Conservation (phyloP, 192 early-diverging fungal species). For the Polychytrium aggregatum region DNA sequence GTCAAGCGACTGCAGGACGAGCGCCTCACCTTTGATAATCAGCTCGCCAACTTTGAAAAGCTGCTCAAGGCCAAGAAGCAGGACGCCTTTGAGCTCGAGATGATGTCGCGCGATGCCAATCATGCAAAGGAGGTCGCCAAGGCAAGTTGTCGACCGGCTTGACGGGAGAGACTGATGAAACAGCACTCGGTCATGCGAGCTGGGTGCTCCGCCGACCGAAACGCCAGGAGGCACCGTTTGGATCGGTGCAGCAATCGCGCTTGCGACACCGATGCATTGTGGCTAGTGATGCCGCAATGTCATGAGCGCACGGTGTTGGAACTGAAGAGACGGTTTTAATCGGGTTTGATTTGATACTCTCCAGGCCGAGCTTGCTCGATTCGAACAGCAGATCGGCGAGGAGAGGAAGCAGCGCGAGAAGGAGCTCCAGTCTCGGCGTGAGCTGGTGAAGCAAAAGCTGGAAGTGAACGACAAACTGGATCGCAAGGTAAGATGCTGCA, state of each 20-base stretch:
- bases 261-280: not conserved
- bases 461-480: constrained; percentile 44
- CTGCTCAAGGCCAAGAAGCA: constrained; percentile 39
- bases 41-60: constrained; percentile 50
- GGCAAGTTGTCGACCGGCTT: constrained; percentile 19
- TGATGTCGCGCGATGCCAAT: constrained; percentile 49
- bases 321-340: not conserved
- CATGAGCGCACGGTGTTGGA: not conserved
- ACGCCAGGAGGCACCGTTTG: constrained; percentile 6
- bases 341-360: constrained; percentile 1
- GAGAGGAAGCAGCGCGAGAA: constrained; percentile 48
- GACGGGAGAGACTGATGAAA: constrained; percentile 15
- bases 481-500: constrained; percentile 28
- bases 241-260: not conserved
- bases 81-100: constrained; percentile 44
- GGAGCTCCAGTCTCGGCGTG: constrained; percentile 35
- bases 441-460: constrained; percentile 49
- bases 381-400: constrained; percentile 52
- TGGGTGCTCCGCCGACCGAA: constrained; percentile 20
- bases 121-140: constrained; percentile 52
- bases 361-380: constrained; percentile 37
- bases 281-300: not conserved
- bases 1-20: constrained; percentile 49
- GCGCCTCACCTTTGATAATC: constrained; percentile 46
- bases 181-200: no score